Evolutionary conservation across 441 rosid genomes (phyloP), one percentile per base, ranked within the genome.

Genomic region (Isatis lusitanica): DNA sequence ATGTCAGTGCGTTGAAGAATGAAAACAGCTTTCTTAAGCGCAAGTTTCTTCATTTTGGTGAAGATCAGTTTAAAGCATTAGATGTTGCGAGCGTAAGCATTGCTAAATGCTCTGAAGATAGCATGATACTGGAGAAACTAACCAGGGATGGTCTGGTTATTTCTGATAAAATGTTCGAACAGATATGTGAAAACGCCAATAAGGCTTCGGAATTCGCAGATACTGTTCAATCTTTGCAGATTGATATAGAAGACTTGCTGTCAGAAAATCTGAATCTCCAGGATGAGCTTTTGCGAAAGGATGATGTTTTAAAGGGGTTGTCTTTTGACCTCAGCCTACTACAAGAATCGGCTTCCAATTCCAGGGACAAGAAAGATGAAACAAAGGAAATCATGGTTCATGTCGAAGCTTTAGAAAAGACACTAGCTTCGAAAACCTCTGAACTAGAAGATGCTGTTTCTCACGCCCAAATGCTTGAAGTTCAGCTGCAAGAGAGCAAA

Each of bases 261-360:
- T 80, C 81, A 68, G 90, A 87, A 70, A 91, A 87, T 81, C 59
- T 40, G 43, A 79, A 43, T 76, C 92, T 93, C 73, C 88, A 75
- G 66, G 83, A 78, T 48, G 97, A 95, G 84, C 76, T 93, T 79
- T 76, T 70, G 63, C 90, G 98, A 85, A 95, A 93, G 80, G 94
- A 95, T 68, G 95, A 90, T 36, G 84, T 95, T 81, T 58, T 93
- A 31, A 85, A 85, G 63, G 99, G 98, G 53, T 78, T 95, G 71
- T 82, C 82, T 75, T 95, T 95, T 85, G 99, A 95, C 83, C 84
- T 95, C 65, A 88, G 96, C 82, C 81, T 93, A 71, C 73, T 95
- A 78, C 99, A 95, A 76, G 99, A 95, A 74, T 91, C 99, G 73
- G 92, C 97, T 62, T 93, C 98, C 59, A 87, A 73, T 69, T 78